Conservation (phyloP, 495 filamentous ascomycete genomes). For the Durotheca rogersii region DNA sequence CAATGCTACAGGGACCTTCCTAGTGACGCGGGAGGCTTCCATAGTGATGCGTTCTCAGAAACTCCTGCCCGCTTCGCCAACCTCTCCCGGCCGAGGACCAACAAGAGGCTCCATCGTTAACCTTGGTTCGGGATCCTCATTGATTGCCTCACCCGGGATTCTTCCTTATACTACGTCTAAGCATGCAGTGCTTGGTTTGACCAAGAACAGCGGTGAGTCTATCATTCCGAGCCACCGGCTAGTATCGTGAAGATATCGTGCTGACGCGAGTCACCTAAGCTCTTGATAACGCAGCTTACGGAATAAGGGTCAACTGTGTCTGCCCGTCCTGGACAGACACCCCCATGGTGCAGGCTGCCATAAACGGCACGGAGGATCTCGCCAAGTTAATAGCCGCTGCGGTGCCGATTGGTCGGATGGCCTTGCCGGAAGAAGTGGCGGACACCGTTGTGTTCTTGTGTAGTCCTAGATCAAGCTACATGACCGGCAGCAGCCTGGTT, state of each 20-base stretch:
- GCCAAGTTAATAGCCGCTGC: conserved; percentile 10
- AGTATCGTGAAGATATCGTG: too few species aligned
- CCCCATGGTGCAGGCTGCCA: conserved; percentile 36
- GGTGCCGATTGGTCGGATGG: conserved; percentile 40
- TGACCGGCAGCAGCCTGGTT: conserved; percentile 33
- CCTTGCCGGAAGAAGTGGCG: conserved; percentile 43
- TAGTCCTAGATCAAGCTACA: conserved; percentile 44
- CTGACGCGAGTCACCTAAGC: too few species aligned
- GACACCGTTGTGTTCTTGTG: conserved; percentile 46
- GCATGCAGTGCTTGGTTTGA: conserved; percentile 47
- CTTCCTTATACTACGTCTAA: conserved; percentile 48
- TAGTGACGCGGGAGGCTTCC: too few species aligned
- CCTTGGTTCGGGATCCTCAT: conserved; percentile 45
- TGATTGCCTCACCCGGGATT: conserved; percentile 36
- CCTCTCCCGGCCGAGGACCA: not conserved
- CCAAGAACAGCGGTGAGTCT: conserved; percentile 28
- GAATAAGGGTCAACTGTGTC: conserved; percentile 48
- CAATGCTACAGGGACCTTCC: too few species aligned
- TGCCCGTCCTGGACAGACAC: conserved; percentile 48
- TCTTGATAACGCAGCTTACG: conserved; percentile 32
- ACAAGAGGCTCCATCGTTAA: conserved; percentile 47
- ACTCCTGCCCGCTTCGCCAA: too few species aligned
- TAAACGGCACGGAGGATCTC: not conserved
- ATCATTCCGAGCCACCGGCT: too few species aligned
- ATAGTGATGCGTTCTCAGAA: too few species aligned